phyloP scores from a whole-genome alignment of 2,329 filamentous ascomycete species.

The Akanthomyces uredinophilus region DNA sequence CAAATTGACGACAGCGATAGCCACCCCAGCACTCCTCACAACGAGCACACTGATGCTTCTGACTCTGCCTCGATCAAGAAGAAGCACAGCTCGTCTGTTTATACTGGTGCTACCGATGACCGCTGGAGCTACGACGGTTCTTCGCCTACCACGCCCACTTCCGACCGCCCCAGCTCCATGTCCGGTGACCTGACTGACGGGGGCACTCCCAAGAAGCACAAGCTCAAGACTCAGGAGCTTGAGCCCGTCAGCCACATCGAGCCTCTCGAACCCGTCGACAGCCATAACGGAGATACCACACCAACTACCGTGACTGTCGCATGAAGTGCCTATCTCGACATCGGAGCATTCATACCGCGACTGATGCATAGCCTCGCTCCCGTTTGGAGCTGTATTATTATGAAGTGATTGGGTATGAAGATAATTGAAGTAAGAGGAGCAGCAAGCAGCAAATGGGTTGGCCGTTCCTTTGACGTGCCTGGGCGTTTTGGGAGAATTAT shows the following conservation, averaged over 20 bases:
- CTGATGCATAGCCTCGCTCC: neutral
- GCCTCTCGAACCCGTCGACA: neutral
- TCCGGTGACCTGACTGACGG: constrained; percentile 28
- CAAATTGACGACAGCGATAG: constrained; percentile 15
- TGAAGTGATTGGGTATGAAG: constrained; percentile 12
- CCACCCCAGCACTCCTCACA: constrained; percentile 16
- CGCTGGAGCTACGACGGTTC: constrained; percentile 34
- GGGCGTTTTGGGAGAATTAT: constrained; percentile 20
- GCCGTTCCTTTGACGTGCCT: constrained; percentile 18
- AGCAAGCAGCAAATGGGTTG: neutral
- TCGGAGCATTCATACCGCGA: neutral
- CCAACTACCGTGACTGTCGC: constrained; percentile 9
- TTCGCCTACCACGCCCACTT: constrained; percentile 34
- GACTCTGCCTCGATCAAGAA: constrained; percentile 24
- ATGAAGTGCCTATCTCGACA: neutral
- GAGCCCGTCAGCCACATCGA: neutral
- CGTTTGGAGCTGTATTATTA: constrained; percentile 4
- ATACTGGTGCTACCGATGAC: constrained; percentile 33
- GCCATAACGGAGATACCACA: constrained; percentile 9
- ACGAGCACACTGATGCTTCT: constrained; percentile 24
- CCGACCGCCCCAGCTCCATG: constrained; percentile 31
- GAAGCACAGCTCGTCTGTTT: constrained; percentile 35
- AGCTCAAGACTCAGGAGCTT: constrained; percentile 18
- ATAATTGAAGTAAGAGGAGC: neutral
- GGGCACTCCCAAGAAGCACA: constrained; percentile 30